Percentiles rank a stretch among this genome's conserved stretches.
Conservation (phyloP, 768 basidiomycete genomes). For the Sarcomyxa edulis region DNA sequence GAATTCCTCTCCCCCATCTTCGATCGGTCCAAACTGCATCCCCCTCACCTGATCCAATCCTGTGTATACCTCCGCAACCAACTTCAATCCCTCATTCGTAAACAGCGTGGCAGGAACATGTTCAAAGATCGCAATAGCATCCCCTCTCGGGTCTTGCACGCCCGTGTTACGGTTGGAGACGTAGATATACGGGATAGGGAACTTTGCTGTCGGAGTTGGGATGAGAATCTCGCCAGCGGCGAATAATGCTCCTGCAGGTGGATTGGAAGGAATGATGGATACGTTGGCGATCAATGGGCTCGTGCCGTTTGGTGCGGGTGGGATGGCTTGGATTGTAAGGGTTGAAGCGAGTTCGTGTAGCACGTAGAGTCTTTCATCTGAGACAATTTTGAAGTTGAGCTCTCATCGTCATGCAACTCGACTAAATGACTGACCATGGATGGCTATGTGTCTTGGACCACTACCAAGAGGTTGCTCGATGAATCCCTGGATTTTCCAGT, state of each 20-base stretch:
- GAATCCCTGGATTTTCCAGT: constrained; percentile 51
- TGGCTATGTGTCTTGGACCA: constrained; percentile 52
- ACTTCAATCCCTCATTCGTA: constrained; percentile 18
- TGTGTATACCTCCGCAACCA: constrained; percentile 51
- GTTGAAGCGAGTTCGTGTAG: constrained; percentile 55
- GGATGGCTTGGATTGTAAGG: constrained; percentile 53
- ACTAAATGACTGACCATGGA: constrained; percentile 22
- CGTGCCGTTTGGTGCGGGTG: constrained; percentile 45
- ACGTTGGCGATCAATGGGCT: constrained; percentile 41
- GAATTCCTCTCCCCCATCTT: constrained; percentile 42
- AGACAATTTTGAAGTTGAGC: no score
- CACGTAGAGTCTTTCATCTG: constrained; percentile 37
- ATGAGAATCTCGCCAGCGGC: constrained; percentile 64
- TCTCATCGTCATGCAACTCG: no score
- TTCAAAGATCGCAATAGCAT: constrained; percentile 61
- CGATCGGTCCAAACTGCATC: constrained; percentile 51
- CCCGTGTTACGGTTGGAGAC: constrained; percentile 61
- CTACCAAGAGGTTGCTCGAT: constrained; percentile 60
- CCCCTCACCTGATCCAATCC: constrained; percentile 61
- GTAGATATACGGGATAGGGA: constrained; percentile 55
- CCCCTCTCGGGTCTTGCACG: constrained; percentile 42
- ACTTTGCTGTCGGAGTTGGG: constrained; percentile 37
- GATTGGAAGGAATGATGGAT: constrained; percentile 43
- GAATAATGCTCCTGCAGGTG: constrained; percentile 31
- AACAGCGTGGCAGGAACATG: constrained; percentile 19